Percentiles rank a stretch among this genome's conserved stretches.
These are phyloP conservation scores for Rubroshorea leprosula DNA, from an alignment of 345 rosid genomes.

Conservation along the genomic window DNA sequence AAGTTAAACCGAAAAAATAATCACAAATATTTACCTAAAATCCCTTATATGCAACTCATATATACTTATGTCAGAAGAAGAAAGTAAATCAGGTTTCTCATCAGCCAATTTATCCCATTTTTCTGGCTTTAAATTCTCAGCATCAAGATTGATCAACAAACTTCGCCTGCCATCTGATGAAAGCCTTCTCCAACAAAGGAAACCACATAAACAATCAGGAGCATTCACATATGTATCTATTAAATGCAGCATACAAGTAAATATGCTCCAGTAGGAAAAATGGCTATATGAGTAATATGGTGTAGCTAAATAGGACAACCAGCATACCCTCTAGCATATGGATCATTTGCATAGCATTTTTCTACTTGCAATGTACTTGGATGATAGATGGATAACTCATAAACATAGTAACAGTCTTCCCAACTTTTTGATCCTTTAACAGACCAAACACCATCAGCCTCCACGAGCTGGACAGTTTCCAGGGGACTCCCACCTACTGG, in stretches of 20 bases:
- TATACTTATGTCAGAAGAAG: constrained; percentile 70
- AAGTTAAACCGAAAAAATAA: constrained; percentile 1
- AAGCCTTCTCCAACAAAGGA: constrained; percentile 53
- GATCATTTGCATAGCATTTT: constrained; percentile 88
- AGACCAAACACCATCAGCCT: constrained; percentile 78
- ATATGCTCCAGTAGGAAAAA: constrained; percentile 1
- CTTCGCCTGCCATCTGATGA: constrained; percentile 80
- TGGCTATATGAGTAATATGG: no score
- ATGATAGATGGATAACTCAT: constrained; percentile 78
- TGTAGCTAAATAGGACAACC: constrained; percentile 28
- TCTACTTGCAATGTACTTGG: constrained; percentile 67
- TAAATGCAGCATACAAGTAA: constrained; percentile 5
- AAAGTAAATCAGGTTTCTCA: constrained; percentile 51
- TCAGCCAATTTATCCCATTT: constrained; percentile 75
- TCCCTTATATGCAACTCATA: constrained; percentile 96
- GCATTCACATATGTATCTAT: constrained; percentile 8
- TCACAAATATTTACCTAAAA: constrained; percentile 60
- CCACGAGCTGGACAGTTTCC: constrained; percentile 48
- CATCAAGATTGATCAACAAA: constrained; percentile 58
- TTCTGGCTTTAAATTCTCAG: constrained; percentile 63
- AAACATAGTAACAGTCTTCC: constrained; percentile 85
- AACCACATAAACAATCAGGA: constrained; percentile 8
- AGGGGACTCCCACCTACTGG: constrained; percentile 37
- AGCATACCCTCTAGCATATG: constrained; percentile 89
- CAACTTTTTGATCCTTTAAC: constrained; percentile 51